Conservation (phyloP, 176 grass and related monocot genomes). For the Triticum urartu region DNA sequence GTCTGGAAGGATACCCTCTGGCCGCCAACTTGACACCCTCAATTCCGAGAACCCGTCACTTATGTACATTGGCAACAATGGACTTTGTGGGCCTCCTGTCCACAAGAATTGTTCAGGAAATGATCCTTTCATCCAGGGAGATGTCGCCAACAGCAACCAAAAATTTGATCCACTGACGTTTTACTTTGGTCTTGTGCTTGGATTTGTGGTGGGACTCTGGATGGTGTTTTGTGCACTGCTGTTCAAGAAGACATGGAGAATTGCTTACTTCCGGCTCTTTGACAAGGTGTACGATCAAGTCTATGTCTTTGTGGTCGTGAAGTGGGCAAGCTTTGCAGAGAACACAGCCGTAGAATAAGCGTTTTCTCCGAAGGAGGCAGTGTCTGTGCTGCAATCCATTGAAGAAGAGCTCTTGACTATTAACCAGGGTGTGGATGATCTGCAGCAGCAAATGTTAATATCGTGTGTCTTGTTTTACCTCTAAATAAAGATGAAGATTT, state of each 20-base stretch:
- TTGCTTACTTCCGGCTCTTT: constrained; percentile 18
- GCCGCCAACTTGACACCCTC: too few relatives aligned
- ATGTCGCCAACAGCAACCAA: too few relatives aligned
- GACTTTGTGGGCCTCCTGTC: too few relatives aligned
- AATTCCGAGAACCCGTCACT: too few relatives aligned
- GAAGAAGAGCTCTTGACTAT: background rate
- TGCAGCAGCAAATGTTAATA: too few relatives aligned
- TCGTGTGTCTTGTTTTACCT: too few relatives aligned
- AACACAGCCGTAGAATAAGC: background rate
- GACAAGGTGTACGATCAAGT: background rate
- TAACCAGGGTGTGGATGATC: background rate
- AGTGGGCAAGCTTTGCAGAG: background rate
- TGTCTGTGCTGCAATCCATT: background rate
- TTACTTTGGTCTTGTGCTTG: background rate
- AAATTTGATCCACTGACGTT: background rate
- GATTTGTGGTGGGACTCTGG: constrained; percentile 34
- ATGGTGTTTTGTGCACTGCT: constrained; percentile 17
- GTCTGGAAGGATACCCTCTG: too few relatives aligned
- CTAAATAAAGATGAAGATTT: background rate
- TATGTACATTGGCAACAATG: too few relatives aligned
- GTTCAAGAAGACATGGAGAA: constrained; percentile 31
- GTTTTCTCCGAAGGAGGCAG: background rate
- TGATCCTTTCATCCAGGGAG: too few relatives aligned
- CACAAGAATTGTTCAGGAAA: too few relatives aligned
- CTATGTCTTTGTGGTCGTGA: background rate